Evolutionary conservation across 306 rosid genomes (phyloP).

Genomic region (Acmispon strigosus): DNA sequence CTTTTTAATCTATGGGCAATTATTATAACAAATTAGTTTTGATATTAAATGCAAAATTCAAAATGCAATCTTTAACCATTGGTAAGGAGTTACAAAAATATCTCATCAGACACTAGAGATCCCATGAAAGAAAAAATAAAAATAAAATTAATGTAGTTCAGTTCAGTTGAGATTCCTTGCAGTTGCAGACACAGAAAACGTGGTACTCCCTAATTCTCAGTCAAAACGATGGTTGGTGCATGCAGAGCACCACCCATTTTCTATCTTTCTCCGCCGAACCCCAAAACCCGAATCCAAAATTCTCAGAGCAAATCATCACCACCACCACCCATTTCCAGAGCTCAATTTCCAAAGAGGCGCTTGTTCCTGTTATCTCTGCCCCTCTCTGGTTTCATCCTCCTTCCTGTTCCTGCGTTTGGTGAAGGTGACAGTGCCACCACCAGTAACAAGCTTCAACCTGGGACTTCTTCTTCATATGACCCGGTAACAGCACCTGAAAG

Average conservation of each 20-base stretch:
- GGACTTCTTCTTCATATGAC: slow-evolving; percentile 35
- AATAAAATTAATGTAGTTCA: not conserved
- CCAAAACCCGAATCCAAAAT: slow-evolving; percentile 5
- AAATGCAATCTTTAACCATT: not conserved
- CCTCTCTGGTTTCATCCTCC: slow-evolving; percentile 33
- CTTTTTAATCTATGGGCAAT: too few species aligned
- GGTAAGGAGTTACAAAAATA: slow-evolving; percentile 15
- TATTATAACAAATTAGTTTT: too few species aligned
- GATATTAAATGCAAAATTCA: not conserved
- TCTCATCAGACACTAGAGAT: not conserved
- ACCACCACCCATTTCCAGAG: slow-evolving; percentile 14
- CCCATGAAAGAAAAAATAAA: not conserved
- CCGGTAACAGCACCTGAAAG: slow-evolving; percentile 46
- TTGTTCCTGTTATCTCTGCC: slow-evolving; percentile 52
- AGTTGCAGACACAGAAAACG: not conserved
- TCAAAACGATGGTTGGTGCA: slow-evolving; percentile 36
- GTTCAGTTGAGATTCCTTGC: not conserved
- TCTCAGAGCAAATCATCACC: slow-evolving; percentile 5
- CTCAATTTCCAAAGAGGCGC: slow-evolving; percentile 37
- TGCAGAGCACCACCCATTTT: slow-evolving; percentile 38
- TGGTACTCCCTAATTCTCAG: too few species aligned
- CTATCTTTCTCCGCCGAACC: slow-evolving; percentile 23
- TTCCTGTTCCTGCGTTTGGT: slow-evolving; percentile 24
- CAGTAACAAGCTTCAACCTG: too few species aligned
- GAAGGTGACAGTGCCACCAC: slow-evolving; percentile 4